These are phyloP conservation scores for Geranomyces variabilis DNA, from an alignment of 192 early-diverging fungal species.

Conservation along the genomic window DNA sequence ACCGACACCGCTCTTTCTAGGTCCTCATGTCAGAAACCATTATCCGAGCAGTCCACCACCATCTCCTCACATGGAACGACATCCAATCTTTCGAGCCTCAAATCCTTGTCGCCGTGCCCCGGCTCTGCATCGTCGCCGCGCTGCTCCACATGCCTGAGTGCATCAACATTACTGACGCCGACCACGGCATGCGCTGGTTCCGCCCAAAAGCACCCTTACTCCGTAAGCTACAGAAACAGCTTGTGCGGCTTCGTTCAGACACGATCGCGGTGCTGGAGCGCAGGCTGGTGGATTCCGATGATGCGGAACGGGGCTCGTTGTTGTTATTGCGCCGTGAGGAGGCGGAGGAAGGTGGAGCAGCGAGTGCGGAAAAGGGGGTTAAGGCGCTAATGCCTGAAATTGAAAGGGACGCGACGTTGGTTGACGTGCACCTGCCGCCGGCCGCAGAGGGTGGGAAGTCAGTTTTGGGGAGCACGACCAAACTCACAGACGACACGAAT, in stretches of 20 bases:
- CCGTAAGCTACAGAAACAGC: neutral
- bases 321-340: too few relatives aligned
- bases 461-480: neutral
- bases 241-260: neutral
- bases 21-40: slow-evolving; percentile 68
- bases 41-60: slow-evolving; percentile 42
- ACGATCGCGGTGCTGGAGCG: slow-evolving; percentile 23
- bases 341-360: neutral
- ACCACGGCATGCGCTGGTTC: slow-evolving; percentile 67
- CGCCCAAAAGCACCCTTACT: slow-evolving; percentile 42
- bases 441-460: neutral
- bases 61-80: slow-evolving; percentile 45
- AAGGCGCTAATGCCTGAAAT: neutral
- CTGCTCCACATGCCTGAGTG: slow-evolving; percentile 57
- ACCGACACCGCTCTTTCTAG: slow-evolving; percentile 14
- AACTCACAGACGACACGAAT: neutral
- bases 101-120: slow-evolving; percentile 62
- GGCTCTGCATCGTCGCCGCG: slow-evolving; percentile 62
- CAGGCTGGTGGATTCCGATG: slow-evolving; percentile 31
- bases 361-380: neutral
- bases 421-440: neutral
- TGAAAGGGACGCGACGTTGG: neutral
- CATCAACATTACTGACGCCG: slow-evolving; percentile 57
- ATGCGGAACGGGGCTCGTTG: neutral
- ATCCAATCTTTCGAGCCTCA: slow-evolving; percentile 61